These are phyloP conservation scores for Claviceps purpurea DNA, from an alignment of 2,329 filamentous ascomycete species.

Conservation along the genomic window DNA sequence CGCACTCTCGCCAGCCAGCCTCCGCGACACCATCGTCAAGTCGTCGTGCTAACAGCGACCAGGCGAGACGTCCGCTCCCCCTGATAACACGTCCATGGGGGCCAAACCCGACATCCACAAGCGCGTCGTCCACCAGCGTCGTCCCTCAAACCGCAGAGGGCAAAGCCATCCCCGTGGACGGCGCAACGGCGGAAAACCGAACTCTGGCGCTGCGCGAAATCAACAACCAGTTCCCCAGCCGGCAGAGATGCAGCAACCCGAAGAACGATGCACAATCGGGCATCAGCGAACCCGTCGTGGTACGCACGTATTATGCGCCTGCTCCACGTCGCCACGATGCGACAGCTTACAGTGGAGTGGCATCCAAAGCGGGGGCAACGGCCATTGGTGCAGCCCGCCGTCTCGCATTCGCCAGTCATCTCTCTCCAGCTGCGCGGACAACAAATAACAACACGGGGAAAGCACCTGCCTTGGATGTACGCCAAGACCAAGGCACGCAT, in stretches of 20 bases:
- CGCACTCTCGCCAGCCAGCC: slow-evolving; percentile 7
- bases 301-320: slow-evolving; percentile 46
- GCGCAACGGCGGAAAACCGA: slow-evolving; percentile 40
- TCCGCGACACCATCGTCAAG: slow-evolving; percentile 11
- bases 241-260: slow-evolving; percentile 43
- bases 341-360: slow-evolving; percentile 13
- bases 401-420: slow-evolving; percentile 20
- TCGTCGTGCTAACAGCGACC: slow-evolving; percentile 13
- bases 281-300: slow-evolving; percentile 52
- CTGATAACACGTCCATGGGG: slow-evolving; percentile 35
- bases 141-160: slow-evolving; percentile 42
- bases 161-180: slow-evolving; percentile 41
- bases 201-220: slow-evolving; percentile 48
- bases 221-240: slow-evolving; percentile 43
- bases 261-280: slow-evolving; percentile 41
- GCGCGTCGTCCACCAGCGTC: slow-evolving; percentile 37
- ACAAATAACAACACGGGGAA: slow-evolving; percentile 18
- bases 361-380: slow-evolving; percentile 17
- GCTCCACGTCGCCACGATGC: slow-evolving; percentile 19
- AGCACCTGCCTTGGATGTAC: slow-evolving; percentile 11
- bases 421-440: slow-evolving; percentile 16
- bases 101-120: slow-evolving; percentile 37
- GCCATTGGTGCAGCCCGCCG: slow-evolving; percentile 16
- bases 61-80: slow-evolving; percentile 26
- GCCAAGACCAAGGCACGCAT: slow-evolving; percentile 27